phyloP scores from a whole-genome alignment of 23 red algal species.

The Gracilaria caudata region DNA sequence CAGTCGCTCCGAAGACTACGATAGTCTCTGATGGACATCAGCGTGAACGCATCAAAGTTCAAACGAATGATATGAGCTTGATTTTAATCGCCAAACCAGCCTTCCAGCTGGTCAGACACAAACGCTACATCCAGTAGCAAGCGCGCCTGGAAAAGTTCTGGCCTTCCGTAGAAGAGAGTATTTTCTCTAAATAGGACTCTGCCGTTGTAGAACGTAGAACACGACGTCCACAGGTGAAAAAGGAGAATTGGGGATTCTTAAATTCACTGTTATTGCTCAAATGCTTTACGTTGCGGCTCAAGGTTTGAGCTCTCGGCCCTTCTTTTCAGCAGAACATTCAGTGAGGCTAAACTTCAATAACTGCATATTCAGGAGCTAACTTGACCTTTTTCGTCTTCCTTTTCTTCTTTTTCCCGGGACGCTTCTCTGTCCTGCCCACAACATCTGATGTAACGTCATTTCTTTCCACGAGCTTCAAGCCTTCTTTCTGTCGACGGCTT shows the following conservation, averaged over 20 bases:
- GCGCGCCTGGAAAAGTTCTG: no score
- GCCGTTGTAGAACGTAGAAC: no score
- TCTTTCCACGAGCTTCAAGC: neutral
- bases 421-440: neutral
- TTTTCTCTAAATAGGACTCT: no score
- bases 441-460: neutral
- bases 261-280: neutral
- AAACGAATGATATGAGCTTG: no score
- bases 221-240: no score
- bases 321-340: neutral
- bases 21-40: neutral
- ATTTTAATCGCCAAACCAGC: no score
- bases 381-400: conserved; percentile 5
- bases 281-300: neutral
- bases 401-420: neutral
- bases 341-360: conserved; percentile 1
- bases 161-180: no score
- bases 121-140: no score
- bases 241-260: neutral
- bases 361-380: neutral
- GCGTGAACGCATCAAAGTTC: neutral
- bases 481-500: neutral
- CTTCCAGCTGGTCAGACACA: no score
- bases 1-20: conserved; percentile 23
- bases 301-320: neutral